Conservation (phyloP, 306 rosid species). For the Fragaria ananassa region DNA sequence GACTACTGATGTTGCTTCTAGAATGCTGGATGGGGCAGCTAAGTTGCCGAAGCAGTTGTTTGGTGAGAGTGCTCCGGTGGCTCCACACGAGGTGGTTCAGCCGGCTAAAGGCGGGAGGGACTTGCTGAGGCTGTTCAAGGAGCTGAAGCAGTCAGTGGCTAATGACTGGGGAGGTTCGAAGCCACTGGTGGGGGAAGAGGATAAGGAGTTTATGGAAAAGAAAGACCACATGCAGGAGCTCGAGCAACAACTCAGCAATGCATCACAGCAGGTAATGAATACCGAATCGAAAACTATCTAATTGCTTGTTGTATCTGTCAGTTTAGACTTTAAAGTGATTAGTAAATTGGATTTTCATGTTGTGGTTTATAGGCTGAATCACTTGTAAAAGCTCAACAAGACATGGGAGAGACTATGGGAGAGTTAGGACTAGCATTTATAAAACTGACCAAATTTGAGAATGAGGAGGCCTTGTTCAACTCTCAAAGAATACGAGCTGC, state of each 20-base stretch:
- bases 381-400: constrained; percentile 93
- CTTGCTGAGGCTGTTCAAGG: constrained; percentile 83
- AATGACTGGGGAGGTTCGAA: constrained; percentile 84
- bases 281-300: not conserved
- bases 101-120: constrained; percentile 90
- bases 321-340: not conserved
- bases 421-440: constrained; percentile 82
- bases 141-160: constrained; percentile 77
- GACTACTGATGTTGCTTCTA: constrained; percentile 66
- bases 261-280: constrained; percentile 73
- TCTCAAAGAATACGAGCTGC: constrained; percentile 71
- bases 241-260: constrained; percentile 67
- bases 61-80: constrained; percentile 43
- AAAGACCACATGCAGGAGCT: constrained; percentile 66
- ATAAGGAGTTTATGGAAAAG: constrained; percentile 79
- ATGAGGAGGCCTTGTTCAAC: constrained; percentile 61
- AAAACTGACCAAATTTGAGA: constrained; percentile 84
- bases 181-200: constrained; percentile 81
- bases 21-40: constrained; percentile 94
- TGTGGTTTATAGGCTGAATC: constrained; percentile 68
- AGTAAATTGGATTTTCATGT: constrained; percentile 13
- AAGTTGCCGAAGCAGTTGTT: constrained; percentile 76
- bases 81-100: constrained; percentile 71
- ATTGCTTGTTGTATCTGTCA: not conserved
- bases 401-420: constrained; percentile 92